Conservation (phyloP, 371 early-diverging fungal genomes). For the Apophysomyces sp. region DNA sequence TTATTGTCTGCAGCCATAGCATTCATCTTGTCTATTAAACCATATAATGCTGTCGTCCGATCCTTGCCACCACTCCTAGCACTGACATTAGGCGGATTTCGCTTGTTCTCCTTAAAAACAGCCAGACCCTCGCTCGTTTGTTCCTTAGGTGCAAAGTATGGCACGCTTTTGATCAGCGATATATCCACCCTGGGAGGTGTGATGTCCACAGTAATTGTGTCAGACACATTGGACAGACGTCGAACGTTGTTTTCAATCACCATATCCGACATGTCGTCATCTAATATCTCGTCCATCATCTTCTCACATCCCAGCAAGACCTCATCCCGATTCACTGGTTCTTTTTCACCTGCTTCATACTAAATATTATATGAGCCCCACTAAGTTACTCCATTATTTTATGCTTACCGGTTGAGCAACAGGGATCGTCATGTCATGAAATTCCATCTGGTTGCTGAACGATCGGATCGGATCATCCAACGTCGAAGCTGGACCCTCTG, state of each 20-base stretch:
- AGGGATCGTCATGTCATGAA: slow-evolving; percentile 6
- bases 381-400: not conserved
- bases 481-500: not conserved
- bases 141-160: slow-evolving; percentile 15
- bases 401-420: slow-evolving; percentile 11
- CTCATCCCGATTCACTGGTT: not conserved
- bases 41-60: slow-evolving; percentile 26
- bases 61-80: slow-evolving; percentile 25
- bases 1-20: slow-evolving; percentile 13
- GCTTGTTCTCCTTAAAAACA: slow-evolving; percentile 14
- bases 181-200: not conserved
- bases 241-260: not conserved
- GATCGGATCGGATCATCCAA: not conserved
- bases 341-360: not conserved
- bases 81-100: slow-evolving; percentile 9
- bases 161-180: not conserved
- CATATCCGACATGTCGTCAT: not conserved
- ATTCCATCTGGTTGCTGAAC: not conserved
- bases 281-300: not conserved
- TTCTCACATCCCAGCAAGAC: not conserved
- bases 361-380: not conserved
- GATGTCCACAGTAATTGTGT: not conserved
- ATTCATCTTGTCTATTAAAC: slow-evolving; percentile 37
- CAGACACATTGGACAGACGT: not conserved
- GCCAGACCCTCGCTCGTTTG: slow-evolving; percentile 2